Percentiles rank a stretch among this genome's conserved stretches.
Conservation (phyloP, 169 alveolate species). For the Pseudocohnilembus persalinus region DNA sequence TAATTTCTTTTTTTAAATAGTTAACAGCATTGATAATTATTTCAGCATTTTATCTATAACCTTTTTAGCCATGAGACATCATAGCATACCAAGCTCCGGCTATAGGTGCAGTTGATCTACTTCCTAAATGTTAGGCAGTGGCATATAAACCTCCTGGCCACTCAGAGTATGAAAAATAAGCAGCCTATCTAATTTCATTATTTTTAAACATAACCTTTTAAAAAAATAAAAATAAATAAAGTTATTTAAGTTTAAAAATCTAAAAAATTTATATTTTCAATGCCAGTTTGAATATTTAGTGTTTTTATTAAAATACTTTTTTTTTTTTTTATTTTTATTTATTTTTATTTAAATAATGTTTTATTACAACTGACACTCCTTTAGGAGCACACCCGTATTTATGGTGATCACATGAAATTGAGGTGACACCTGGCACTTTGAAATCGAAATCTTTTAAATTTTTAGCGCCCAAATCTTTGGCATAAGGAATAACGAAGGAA, state of each 20-base stretch:
- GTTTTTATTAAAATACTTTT: too few relatives aligned
- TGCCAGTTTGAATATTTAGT: too few relatives aligned
- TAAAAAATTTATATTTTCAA: too few relatives aligned
- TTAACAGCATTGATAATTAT: constrained; percentile 43
- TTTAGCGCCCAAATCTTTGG: constrained; percentile 59
- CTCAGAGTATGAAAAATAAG: constrained; percentile 56
- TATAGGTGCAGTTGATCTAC: constrained; percentile 61
- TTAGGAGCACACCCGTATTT: constrained; percentile 88
- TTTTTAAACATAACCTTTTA: constrained; percentile 75
- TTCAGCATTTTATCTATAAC: constrained; percentile 41
- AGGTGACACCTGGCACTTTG: constrained; percentile 83
- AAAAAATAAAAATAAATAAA: too few relatives aligned
- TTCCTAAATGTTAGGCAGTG: constrained; percentile 70
- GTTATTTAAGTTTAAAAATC: too few relatives aligned
- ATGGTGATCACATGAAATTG: constrained; percentile 86
- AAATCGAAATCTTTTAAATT: constrained; percentile 72
- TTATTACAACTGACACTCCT: constrained; percentile 81
- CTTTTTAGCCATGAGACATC: constrained; percentile 55
- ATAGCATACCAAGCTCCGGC: constrained; percentile 69
- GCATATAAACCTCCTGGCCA: constrained; percentile 88
- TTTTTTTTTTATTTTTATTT: too few relatives aligned
- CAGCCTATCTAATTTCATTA: constrained; percentile 61
- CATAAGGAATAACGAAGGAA: constrained; percentile 70
- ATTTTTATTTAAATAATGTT: too few relatives aligned
- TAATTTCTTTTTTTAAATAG: constrained; percentile 31